A percentile compares a stretch with the other conserved stretches of the same genome.
phyloP scores from a whole-genome alignment of 169 alveolate species.

The Plasmodium berghei region DNA sequence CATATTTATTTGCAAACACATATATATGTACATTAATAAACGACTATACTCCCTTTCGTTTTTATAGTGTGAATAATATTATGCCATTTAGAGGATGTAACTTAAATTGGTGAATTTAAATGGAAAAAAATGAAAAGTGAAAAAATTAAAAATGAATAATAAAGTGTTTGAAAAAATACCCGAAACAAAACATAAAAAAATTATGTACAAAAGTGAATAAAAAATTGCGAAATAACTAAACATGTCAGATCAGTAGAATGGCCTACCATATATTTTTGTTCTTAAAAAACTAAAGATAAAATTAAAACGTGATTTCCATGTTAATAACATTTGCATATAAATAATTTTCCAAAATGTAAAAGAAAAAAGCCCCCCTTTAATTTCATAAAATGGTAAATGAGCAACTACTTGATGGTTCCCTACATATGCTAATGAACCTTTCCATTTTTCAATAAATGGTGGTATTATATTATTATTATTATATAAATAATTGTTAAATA shows the following conservation, averaged over 20 bases:
- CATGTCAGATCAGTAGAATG: conserved; percentile 9
- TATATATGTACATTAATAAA: no score
- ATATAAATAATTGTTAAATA: conserved; percentile 68
- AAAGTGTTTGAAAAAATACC: no score
- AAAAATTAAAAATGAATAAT: no score
- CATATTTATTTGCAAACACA: no score
- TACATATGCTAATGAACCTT: conserved; percentile 86
- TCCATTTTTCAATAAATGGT: conserved; percentile 83
- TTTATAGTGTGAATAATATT: no score
- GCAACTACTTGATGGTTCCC: conserved; percentile 82
- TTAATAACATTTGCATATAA: conserved; percentile 77
- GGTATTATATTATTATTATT: conserved; percentile 12
- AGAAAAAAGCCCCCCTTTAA: conserved; percentile 80
- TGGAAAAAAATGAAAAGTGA: no score
- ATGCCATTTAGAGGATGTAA: no score
- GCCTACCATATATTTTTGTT: conserved; percentile 76
- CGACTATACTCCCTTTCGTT: no score
- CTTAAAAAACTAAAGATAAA: conserved; percentile 68
- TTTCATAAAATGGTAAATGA: conserved; percentile 76
- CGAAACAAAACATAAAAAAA: no score
- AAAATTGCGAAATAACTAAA: not conserved
- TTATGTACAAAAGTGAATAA: no score
- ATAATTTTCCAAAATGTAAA: conserved; percentile 80
- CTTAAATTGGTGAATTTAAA: no score
- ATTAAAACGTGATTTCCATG: conserved; percentile 76